Evolutionary conservation across 2,329 filamentous ascomycete species (phyloP).

Genomic region (Trichoderma cornu-damae): DNA sequence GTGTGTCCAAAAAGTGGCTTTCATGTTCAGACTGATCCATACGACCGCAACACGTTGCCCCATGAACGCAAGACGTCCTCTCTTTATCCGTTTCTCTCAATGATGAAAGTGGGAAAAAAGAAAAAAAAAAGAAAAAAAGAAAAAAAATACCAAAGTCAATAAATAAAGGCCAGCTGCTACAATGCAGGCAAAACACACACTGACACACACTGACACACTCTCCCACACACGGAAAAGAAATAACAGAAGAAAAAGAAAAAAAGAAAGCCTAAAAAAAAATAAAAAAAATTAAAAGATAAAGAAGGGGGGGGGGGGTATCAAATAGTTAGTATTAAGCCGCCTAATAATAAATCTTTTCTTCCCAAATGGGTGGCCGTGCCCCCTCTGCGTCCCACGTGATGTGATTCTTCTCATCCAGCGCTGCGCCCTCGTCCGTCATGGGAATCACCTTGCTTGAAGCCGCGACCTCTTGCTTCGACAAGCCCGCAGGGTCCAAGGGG

Average conservation of each 20-base stretch:
- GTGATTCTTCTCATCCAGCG: conserved; percentile 59
- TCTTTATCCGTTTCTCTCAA: not conserved
- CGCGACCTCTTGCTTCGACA: conserved; percentile 65
- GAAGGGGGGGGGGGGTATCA: conserved; percentile 21
- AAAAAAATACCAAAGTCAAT: not conserved
- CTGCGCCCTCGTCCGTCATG: conserved; percentile 68
- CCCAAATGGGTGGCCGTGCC: conserved; percentile 42
- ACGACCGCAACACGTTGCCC: not conserved
- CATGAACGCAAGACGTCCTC: not conserved
- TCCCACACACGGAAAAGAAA: no score
- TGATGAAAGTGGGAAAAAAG: no score
- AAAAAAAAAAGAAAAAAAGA: no score
- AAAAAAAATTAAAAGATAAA: no score
- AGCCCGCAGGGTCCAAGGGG: conserved; percentile 62
- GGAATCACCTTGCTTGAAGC: conserved; percentile 62
- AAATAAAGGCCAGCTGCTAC: not conserved
- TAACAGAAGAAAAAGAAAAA: not conserved
- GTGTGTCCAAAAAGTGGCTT: not conserved
- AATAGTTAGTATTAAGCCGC: conserved; percentile 11
- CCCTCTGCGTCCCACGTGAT: conserved; percentile 39
- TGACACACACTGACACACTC: no score
- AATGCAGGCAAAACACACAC: not conserved
- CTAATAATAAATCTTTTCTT: conserved; percentile 43
- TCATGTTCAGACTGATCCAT: not conserved
- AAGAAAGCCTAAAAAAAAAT: not conserved